Percentiles rank a stretch among this genome's conserved stretches.
Conservation (phyloP, 306 rosid species). For the Quercus gilva region DNA sequence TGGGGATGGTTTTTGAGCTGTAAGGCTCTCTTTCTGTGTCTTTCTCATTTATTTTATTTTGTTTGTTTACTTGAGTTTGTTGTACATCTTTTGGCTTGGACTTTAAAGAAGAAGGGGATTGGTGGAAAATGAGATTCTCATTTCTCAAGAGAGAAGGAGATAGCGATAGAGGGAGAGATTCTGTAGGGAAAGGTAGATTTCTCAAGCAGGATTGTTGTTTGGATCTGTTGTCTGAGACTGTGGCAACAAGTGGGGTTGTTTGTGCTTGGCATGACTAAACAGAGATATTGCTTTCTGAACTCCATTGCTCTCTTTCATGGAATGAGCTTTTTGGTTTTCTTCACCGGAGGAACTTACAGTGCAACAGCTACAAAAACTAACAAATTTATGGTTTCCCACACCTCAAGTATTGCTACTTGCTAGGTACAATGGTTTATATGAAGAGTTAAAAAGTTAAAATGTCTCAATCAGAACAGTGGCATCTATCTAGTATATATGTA, state of each 20-base stretch:
- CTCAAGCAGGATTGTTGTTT: not conserved
- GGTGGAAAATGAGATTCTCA: slow-evolving; percentile 25
- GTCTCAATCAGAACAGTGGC: not conserved
- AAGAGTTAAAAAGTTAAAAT: not conserved
- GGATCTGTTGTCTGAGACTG: slow-evolving; percentile 10
- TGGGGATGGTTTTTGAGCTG: slow-evolving; percentile 28
- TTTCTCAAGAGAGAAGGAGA: slow-evolving; percentile 1
- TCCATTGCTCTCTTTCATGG: not conserved
- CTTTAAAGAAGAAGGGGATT: slow-evolving; percentile 23
- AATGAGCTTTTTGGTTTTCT: not conserved
- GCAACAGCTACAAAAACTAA: not conserved
- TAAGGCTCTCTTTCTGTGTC: slow-evolving; percentile 4
- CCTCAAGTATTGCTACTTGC: not conserved
- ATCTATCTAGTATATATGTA: not conserved
- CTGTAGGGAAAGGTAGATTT: not conserved
- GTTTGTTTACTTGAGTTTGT: slow-evolving; percentile 21
- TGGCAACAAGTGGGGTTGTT: slow-evolving; percentile 25
- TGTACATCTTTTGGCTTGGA: slow-evolving; percentile 19
- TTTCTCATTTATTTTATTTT: slow-evolving; percentile 10
- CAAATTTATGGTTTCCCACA: not conserved
- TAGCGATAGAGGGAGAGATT: not conserved
- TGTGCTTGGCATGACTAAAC: not conserved
- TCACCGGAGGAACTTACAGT: not conserved
- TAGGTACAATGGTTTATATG: not conserved
- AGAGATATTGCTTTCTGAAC: not conserved